Base-by-base conservation (phyloP, 148 eudicot species). In the Limonium bicolor region DNA sequence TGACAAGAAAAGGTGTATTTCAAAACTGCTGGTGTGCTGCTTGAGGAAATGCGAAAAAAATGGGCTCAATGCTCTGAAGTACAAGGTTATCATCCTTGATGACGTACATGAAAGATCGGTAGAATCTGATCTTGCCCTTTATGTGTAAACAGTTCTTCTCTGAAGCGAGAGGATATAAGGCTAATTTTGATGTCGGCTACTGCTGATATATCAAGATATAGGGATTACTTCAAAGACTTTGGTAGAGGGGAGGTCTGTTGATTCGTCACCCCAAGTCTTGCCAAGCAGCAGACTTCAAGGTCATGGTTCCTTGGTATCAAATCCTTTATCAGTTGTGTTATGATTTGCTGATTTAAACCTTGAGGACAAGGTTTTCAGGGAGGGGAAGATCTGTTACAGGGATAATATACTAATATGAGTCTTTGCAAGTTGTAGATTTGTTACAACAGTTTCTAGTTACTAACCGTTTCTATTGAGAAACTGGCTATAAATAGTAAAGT, bases 31-130 rank as follows among this genome's bases (percentile, higher is more conserved):
- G 96, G 94, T 41, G 96, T 86, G 41, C 52, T 86, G 61, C 67
- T 86, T 58, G 96, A 86, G 30, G 94, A 86, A 66, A 73, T 86
- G 85, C 72, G 79, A 66, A 94, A 86, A 46, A 86, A 73, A 54
- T n/a, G 96, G 96, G 20, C 27, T 62, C 27, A 58, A 71, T 58
- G 94, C 96, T 2, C 76, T 86, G 11, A 82, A 82, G 36, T 86
- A 82, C 78, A 86, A 86, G 62, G 88, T 65, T 35, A 82, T 86
- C 48, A 79, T 86, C 57, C 73, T 86, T 40, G 96, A 86, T 27
- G 96, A 86, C 76, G 94, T 86, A 52, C 96, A 86, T 63, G 96
- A 86, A 73, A 76, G 94, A 78, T 86, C 96, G 41, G 88, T 78
- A 14, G 94, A 86, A 72, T 86, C 94, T 41, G 96, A 86, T 71